Evolutionary conservation across 208 protist species (phyloP).

Genomic region (Borovskyia barvae): DNA sequence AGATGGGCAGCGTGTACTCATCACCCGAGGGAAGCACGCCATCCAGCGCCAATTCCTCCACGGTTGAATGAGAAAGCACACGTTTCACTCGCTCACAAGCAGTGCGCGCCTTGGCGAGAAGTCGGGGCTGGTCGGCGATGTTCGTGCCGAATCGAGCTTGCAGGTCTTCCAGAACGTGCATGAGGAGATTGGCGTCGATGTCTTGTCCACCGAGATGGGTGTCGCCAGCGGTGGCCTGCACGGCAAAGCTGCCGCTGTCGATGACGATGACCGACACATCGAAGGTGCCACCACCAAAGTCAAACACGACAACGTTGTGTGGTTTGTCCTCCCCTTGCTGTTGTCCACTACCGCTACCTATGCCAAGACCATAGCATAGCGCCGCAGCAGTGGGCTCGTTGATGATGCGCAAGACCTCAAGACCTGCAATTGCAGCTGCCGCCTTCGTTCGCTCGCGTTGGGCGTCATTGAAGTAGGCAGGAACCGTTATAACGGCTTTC

Average conservation of each 20-base stretch:
- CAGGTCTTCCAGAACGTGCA: conserved; percentile 94
- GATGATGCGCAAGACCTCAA: conserved; percentile 98
- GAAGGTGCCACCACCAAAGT: conserved; percentile 99
- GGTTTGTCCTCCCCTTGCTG: conserved; percentile 39
- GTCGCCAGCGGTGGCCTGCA: conserved; percentile 97
- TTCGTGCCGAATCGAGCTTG: conserved; percentile 88
- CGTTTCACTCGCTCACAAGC: conserved; percentile 95
- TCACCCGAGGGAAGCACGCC: conserved; percentile 91
- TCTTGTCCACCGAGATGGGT: conserved; percentile 99
- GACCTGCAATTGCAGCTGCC: conserved; percentile 96
- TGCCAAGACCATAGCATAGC: conserved; percentile 97
- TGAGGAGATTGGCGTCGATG: conserved; percentile 96
- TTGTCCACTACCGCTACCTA: conserved; percentile 58
- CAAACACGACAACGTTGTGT: conserved; percentile 96
- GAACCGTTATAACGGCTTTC: conserved; percentile 98
- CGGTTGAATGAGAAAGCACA: conserved; percentile 89
- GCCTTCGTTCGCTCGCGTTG: conserved; percentile 98
- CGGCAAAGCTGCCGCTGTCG: conserved; percentile 97
- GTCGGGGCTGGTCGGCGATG: conserved; percentile 28
- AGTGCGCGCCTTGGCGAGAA: conserved; percentile 55
- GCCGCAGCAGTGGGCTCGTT: conserved; percentile 99
- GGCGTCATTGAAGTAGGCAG: conserved; percentile 99
- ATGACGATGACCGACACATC: conserved; percentile 99
- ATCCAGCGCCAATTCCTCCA: conserved; percentile 95
- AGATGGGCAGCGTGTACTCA: conserved; percentile 95